phyloP scores from a whole-genome alignment of 768 basidiomycete genomes.

The Tylopilus balloui region DNA sequence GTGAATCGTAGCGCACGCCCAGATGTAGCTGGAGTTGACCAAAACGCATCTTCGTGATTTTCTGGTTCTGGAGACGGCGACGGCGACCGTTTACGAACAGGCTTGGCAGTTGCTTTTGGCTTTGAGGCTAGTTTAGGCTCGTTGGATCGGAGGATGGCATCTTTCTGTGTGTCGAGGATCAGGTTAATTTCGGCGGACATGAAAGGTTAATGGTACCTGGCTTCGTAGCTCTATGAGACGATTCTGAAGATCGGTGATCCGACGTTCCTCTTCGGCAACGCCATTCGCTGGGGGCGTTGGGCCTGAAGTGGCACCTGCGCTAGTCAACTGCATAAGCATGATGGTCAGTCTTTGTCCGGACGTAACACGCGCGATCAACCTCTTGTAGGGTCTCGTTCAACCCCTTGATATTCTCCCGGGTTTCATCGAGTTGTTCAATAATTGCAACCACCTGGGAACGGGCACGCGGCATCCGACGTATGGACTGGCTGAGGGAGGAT shows the following conservation, averaged over 20 bases:
- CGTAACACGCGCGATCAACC: constrained; percentile 29
- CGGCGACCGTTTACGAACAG: constrained; percentile 10
- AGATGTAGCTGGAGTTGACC: constrained; percentile 52
- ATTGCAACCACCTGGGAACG: constrained; percentile 37
- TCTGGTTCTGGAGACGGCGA: constrained; percentile 26
- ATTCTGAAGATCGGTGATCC: constrained; percentile 40
- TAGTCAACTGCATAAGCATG: constrained; percentile 13
- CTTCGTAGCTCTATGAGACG: constrained; percentile 39
- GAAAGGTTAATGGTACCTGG: constrained; percentile 29
- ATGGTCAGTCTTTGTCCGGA: constrained; percentile 2
- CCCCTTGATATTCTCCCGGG: constrained; percentile 34
- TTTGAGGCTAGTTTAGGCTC: constrained; percentile 9
- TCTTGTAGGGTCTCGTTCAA: constrained; percentile 37
- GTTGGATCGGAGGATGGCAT: constrained; percentile 23
- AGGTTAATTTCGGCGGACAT: neutral
- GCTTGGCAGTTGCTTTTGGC: constrained; percentile 11
- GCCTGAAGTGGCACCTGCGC: constrained; percentile 10
- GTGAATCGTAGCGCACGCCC: constrained; percentile 60
- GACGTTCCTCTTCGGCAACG: constrained; percentile 38
- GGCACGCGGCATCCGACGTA: constrained; percentile 49
- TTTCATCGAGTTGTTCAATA: constrained; percentile 35
- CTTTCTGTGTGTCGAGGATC: constrained; percentile 22
- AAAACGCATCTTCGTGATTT: constrained; percentile 54
- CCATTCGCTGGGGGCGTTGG: constrained; percentile 27
- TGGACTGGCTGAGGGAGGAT: constrained; percentile 36